These are phyloP conservation scores for Tetratostichococcus sp. DNA, from an alignment of 139 green algal genomes.

Conservation along the genomic window DNA sequence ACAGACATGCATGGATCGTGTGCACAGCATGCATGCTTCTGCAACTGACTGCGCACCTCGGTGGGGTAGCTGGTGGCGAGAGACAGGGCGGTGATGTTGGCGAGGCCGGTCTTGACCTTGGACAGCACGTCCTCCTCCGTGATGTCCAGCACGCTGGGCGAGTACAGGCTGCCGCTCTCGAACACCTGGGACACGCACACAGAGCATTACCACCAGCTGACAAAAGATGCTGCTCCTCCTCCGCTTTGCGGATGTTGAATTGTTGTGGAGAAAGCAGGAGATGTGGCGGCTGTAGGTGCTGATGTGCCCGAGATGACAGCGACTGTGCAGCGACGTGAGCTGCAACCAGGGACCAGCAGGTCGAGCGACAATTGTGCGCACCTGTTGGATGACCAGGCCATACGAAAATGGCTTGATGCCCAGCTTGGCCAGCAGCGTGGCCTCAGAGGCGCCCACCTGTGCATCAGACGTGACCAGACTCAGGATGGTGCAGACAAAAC, in stretches of 20 bases:
- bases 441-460: conserved; percentile 89
- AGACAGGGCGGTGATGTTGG: conserved; percentile 83
- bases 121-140: conserved; percentile 85
- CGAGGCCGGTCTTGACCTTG: conserved; percentile 60
- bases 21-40: no score
- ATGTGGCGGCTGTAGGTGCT: no score
- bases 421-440: conserved; percentile 97
- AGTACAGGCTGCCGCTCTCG: conserved; percentile 82
- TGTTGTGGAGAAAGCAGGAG: no score
- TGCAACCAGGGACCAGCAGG: not conserved
- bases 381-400: conserved; percentile 66
- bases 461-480: no score
- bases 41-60: not conserved
- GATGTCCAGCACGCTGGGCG: conserved; percentile 90
- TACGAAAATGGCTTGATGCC: conserved; percentile 98
- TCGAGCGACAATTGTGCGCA: no score
- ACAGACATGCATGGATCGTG: no score
- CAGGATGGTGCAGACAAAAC: no score
- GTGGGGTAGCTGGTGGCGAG: conserved; percentile 85
- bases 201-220: no score
- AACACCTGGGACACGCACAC: conserved; percentile 74
- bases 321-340: no score
- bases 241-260: no score
- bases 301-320: no score
- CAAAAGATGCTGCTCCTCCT: no score